phyloP scores from a whole-genome alignment of 2,329 filamentous ascomycete genomes.

The Alternaria metachromatica region DNA sequence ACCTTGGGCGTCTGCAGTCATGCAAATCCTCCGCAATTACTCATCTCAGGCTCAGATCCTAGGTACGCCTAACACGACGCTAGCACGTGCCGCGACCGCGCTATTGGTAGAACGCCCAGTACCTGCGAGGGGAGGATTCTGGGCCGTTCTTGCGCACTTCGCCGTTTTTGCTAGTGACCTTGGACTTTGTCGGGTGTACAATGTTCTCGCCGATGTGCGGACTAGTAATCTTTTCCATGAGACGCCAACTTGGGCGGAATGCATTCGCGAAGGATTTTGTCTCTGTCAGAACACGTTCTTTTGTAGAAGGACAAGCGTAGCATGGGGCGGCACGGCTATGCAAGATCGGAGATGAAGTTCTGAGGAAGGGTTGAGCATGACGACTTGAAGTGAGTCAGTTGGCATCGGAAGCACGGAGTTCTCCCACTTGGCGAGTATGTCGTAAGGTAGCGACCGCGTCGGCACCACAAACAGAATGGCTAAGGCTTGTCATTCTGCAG shows the following conservation, averaged over 20 bases:
- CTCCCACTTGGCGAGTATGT: not conserved
- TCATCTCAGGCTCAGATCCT: constrained; percentile 3
- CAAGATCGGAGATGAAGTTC: constrained; percentile 1
- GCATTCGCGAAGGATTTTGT: not conserved
- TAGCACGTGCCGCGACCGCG: constrained; percentile 1
- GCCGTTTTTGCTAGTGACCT: constrained; percentile 1
- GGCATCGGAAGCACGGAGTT: not conserved
- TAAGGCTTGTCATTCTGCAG: not conserved
- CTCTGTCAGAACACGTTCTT: not conserved
- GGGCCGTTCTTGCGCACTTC: constrained; percentile 1
- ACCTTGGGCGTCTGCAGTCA: not conserved
- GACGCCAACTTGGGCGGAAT: not conserved
- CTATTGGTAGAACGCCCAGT: constrained; percentile 6
- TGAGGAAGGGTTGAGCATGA: not conserved
- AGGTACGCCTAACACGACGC: not conserved
- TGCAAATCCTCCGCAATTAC: constrained; percentile 15
- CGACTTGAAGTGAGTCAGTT: not conserved
- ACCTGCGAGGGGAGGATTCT: constrained; percentile 1
- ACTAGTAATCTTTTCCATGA: not conserved
- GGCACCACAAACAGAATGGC: not conserved
- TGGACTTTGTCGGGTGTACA: not conserved
- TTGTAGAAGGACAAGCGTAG: not conserved
- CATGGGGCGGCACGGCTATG: not conserved
- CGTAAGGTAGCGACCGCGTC: not conserved
- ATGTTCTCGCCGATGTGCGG: not conserved